Evolutionary conservation across 2,329 filamentous ascomycete species (phyloP).

Genomic region (Colletotrichum euphorbiae): DNA sequence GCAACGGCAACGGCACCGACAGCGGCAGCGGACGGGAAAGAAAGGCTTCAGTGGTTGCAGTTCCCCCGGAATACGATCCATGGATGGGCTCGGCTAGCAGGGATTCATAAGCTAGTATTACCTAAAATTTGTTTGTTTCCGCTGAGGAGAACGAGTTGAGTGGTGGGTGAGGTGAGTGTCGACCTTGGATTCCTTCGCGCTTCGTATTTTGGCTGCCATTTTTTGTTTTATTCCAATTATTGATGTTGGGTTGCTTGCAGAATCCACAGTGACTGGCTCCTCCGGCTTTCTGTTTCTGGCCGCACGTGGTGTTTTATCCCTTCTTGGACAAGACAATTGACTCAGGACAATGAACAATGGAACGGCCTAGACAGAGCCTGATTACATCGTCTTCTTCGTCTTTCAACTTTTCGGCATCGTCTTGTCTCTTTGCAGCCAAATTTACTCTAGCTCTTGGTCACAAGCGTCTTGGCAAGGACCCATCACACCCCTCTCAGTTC

Average conservation of each 20-base stretch:
- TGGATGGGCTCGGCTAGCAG: constrained; percentile 13
- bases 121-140: constrained; percentile 21
- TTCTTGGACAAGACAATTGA: constrained; percentile 8
- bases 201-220: too few relatives aligned
- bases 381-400: neutral
- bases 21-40: neutral
- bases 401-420: constrained; percentile 1
- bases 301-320: constrained; percentile 15
- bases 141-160: too few relatives aligned
- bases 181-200: too few relatives aligned
- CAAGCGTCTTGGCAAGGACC: constrained; percentile 30
- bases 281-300: neutral
- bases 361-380: neutral
- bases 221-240: neutral
- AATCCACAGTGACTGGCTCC: neutral
- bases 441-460: constrained; percentile 8
- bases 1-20: neutral
- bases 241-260: constrained; percentile 11
- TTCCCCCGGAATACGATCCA: constrained; percentile 27
- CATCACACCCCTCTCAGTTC: neutral
- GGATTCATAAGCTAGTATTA: constrained; percentile 1
- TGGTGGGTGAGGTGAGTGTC: too few relatives aligned
- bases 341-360: constrained; percentile 9
- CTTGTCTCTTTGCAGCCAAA: neutral
- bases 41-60: constrained; percentile 16